Conservation (phyloP, 345 rosid genomes). For the Citropsis articulata region DNA sequence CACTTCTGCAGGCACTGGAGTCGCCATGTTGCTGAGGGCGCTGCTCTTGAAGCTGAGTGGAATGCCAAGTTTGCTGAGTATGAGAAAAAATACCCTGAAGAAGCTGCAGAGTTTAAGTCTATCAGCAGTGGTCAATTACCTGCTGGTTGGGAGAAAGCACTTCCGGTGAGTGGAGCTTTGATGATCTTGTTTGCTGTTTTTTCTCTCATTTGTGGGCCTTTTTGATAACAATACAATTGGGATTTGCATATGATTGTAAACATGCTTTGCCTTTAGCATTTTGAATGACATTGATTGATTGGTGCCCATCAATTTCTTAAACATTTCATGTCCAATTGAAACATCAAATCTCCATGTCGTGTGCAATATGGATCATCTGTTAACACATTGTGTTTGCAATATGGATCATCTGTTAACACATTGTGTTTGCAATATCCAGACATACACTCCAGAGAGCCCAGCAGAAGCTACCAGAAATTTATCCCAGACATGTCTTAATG, state of each 20-base stretch:
- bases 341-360: not conserved
- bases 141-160: constrained; percentile 91
- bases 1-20: constrained; percentile 82
- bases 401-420: constrained; percentile 16
- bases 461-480: constrained; percentile 94
- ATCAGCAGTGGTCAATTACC: constrained; percentile 78
- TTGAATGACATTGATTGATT: not conserved
- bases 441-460: constrained; percentile 82
- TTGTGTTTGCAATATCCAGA: constrained; percentile 43
- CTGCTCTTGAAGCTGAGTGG: constrained; percentile 87
- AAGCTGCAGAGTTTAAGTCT: constrained; percentile 88
- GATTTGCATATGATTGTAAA: not conserved
- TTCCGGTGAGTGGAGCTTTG: constrained; percentile 59
- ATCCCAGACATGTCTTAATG: constrained; percentile 85
- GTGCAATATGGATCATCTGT: constrained; percentile 4
- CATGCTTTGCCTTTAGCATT: not conserved
- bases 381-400: constrained; percentile 21
- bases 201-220: not conserved
- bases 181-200: not conserved
- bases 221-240: not conserved
- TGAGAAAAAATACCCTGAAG: constrained; percentile 83
- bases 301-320: not conserved
- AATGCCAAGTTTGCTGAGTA: constrained; percentile 77
- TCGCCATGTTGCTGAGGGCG: constrained; percentile 71
- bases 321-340: not conserved